Conservation (phyloP, 257 asterid genomes). For the Paulownia fortunei region DNA sequence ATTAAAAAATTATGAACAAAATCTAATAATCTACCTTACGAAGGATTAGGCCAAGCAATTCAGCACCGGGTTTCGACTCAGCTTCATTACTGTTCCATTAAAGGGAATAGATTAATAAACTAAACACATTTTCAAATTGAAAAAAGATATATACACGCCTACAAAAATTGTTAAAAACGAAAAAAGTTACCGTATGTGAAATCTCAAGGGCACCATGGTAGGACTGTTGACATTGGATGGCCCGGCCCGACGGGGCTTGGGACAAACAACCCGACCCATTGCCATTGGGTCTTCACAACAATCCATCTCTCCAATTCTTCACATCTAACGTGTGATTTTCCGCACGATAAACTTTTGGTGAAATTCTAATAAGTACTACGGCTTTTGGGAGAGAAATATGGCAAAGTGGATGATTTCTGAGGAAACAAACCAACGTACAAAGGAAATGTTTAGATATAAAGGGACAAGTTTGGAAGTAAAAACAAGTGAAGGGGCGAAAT, state of each 20-base stretch:
- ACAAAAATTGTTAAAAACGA: neutral
- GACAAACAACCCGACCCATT: slow-evolving; percentile 50
- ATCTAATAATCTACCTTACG: slow-evolving; percentile 34
- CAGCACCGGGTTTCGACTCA: slow-evolving; percentile 41
- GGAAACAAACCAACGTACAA: neutral
- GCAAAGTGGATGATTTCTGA: slow-evolving; percentile 30
- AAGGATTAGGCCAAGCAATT: slow-evolving; percentile 42
- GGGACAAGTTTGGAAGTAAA: neutral
- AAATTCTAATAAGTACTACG: slow-evolving; percentile 8
- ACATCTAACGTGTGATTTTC: neutral
- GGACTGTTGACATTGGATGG: slow-evolving; percentile 14
- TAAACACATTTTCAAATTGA: neutral
- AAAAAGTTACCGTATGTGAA: slow-evolving; percentile 34
- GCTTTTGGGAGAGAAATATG: slow-evolving; percentile 22
- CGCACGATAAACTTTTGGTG: neutral
- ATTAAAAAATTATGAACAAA: neutral
- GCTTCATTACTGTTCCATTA: slow-evolving; percentile 39
- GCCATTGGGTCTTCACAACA: slow-evolving; percentile 36
- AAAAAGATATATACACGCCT: neutral
- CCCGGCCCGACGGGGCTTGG: slow-evolving; percentile 52
- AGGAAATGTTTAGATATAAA: neutral
- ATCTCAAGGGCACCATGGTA: slow-evolving; percentile 30
- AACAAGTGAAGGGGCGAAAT: slow-evolving; percentile 4
- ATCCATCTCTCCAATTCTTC: slow-evolving; percentile 30
- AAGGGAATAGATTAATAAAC: neutral